A percentile compares a stretch with the other conserved stretches of the same genome.
Evolutionary conservation across 2,329 filamentous ascomycete species (phyloP).

Genomic region (Pseudogymnoascus sp.): DNA sequence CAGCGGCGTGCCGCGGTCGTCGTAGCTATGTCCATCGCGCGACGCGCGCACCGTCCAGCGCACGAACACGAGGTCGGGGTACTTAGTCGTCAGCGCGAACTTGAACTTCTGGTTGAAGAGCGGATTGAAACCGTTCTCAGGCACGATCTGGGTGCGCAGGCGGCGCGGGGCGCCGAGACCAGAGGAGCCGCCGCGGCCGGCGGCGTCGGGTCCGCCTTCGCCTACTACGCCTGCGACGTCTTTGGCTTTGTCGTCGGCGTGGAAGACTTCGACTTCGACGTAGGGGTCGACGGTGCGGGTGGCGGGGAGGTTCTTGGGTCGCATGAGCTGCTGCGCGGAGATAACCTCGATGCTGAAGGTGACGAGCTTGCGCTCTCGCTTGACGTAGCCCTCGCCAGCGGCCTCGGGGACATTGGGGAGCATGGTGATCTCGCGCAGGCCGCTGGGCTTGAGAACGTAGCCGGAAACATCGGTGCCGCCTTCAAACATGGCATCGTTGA

Average conservation of each 20-base stretch:
- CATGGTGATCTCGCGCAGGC: slow-evolving; percentile 67
- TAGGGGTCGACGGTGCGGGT: slow-evolving; percentile 83
- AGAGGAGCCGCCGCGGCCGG: slow-evolving; percentile 56
- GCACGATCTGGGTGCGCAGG: slow-evolving; percentile 71
- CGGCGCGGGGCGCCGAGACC: slow-evolving; percentile 68
- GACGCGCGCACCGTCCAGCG: slow-evolving; percentile 89
- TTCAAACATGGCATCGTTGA: slow-evolving; percentile 97
- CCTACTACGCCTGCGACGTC: slow-evolving; percentile 68
- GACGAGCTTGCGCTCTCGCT: slow-evolving; percentile 74
- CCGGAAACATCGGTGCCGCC: slow-evolving; percentile 79
- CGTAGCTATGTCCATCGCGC: slow-evolving; percentile 64
- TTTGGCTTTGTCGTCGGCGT: slow-evolving; percentile 88
- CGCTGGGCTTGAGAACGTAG: slow-evolving; percentile 87
- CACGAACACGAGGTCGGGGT: slow-evolving; percentile 87
- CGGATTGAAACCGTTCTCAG: slow-evolving; percentile 90
- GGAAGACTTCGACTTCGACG: slow-evolving; percentile 89
- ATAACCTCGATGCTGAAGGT: slow-evolving; percentile 82
- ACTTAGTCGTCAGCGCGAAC: slow-evolving; percentile 85
- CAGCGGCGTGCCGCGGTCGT: slow-evolving; percentile 53
- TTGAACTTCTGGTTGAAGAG: slow-evolving; percentile 74
- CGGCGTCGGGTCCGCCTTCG: slow-evolving; percentile 57
- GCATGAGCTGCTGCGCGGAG: slow-evolving; percentile 90
- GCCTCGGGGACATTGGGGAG: slow-evolving; percentile 46
- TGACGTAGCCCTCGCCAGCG: slow-evolving; percentile 49
- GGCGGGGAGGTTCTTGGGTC: slow-evolving; percentile 65